Base-by-base conservation (phyloP, 352 stramenopile species). In the Globisporangium alternatum region DNA sequence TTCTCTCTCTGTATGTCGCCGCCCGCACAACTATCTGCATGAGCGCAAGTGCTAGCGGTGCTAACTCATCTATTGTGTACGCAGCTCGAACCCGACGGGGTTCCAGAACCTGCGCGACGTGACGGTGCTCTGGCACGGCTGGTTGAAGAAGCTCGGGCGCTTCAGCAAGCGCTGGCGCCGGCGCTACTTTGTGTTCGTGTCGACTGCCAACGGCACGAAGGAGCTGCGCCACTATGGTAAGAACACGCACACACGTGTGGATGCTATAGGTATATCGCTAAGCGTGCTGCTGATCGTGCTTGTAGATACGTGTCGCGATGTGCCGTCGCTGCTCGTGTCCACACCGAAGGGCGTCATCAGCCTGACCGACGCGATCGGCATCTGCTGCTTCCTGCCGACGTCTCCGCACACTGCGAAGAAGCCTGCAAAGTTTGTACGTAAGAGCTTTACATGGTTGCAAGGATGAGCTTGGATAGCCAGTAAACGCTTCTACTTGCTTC, bases 131-230 rank as follows among this genome's bases (percentile, higher is more conserved):
- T 93, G 85, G 85, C 81, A 91, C 53, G 85, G 85, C 61, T 93
- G 85, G 85, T 77, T 93, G 52, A 90, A 90, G 75, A 91, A 91
- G 66, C 80, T 93, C 43, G 85, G 85, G 17, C 76, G 85, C 56
- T 93, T 93, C 64, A 92, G 83, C 67, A 91, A 89, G 71, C 80
- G 83, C 43, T 93, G 85, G 85, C 80, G 80, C 45, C 75, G 83
- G 3, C 80, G 81, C 17, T 93, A 93, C 56, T 93, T 93, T 56
- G 68, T 93, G 10, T 91, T 93, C 60, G 45, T 93, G 8, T 86
- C 83, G n/a, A 84, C 68, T 5, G 15, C 70, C 28, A 89, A 74
- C 59, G 85, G 84, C 21, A 69, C 87, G 54, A 91, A 88, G 52
- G 85, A 93, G 67, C 67, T 93, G 64, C 85, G 85, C 2, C 81